Conservation (phyloP, 2,329 filamentous ascomycete genomes). For the Stagonosporopsis chrysanthemi region DNA sequence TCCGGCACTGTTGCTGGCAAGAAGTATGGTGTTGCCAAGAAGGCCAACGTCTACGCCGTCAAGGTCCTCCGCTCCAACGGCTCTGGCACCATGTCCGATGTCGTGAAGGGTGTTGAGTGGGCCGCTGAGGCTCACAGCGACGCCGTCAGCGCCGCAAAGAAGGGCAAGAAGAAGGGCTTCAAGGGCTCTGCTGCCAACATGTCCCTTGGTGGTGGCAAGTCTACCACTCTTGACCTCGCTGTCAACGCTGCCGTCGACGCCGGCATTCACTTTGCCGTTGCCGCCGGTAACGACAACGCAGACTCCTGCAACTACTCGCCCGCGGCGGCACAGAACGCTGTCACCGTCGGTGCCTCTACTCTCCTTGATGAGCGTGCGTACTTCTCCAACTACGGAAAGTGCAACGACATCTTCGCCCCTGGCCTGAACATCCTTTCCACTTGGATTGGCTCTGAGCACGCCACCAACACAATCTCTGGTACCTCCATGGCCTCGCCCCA, state of each 20-base stretch:
- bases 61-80: slow-evolving; percentile 98
- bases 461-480: slow-evolving; percentile 94
- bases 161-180: slow-evolving; percentile 92
- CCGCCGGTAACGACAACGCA: slow-evolving; percentile 97
- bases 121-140: slow-evolving; percentile 81
- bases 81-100: slow-evolving; percentile 97
- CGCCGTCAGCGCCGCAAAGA: slow-evolving; percentile 79
- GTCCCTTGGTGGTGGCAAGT: slow-evolving; percentile 98
- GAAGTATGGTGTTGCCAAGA: slow-evolving; percentile 99
- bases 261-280: slow-evolving; percentile 96
- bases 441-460: slow-evolving; percentile 96
- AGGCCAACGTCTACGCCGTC: slow-evolving; percentile 94
- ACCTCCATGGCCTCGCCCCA: slow-evolving; percentile 75
- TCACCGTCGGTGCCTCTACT: slow-evolving; percentile 95
- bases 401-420: slow-evolving; percentile 98
- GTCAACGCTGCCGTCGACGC: slow-evolving; percentile 92
- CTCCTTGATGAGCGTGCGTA: slow-evolving; percentile 95
- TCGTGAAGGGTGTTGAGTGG: slow-evolving; percentile 97
- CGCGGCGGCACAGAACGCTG: slow-evolving; percentile 86
- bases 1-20: slow-evolving; percentile 96
- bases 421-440: slow-evolving; percentile 97
- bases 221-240: slow-evolving; percentile 84
- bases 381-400: slow-evolving; percentile 99
- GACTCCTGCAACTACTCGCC: slow-evolving; percentile 99
- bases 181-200: slow-evolving; percentile 99